phyloP scores from a whole-genome alignment of 2,329 filamentous ascomycete species.

The Ophiostoma pallidulum region DNA sequence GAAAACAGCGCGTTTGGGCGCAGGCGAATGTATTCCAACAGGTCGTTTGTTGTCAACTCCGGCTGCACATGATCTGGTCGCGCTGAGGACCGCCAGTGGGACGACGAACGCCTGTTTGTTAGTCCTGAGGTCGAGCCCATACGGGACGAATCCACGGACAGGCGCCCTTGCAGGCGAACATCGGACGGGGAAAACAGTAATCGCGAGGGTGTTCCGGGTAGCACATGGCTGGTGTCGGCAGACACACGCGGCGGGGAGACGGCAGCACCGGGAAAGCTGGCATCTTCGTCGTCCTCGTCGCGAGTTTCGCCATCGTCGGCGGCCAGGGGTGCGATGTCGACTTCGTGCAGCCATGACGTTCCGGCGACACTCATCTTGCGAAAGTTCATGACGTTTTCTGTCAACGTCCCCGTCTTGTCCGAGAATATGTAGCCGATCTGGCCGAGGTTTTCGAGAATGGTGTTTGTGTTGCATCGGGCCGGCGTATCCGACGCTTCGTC shows the following conservation, averaged over 20 bases:
- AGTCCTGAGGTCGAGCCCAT: conserved; percentile 7
- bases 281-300: conserved; percentile 12
- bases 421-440: conserved; percentile 88
- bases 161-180: neutral
- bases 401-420: conserved; percentile 90
- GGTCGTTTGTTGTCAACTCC: conserved; percentile 57
- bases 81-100: conserved; percentile 40
- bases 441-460: conserved; percentile 87
- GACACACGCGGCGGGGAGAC: neutral
- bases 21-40: conserved; percentile 66
- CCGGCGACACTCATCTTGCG: conserved; percentile 85
- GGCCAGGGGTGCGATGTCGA: conserved; percentile 46
- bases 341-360: conserved; percentile 78
- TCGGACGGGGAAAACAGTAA: no score
- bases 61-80: conserved; percentile 43
- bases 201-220: no score
- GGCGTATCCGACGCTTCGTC: conserved; percentile 76
- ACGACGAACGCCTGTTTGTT: conserved; percentile 34
- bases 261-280: neutral
- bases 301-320: conserved; percentile 7
- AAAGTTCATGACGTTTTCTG: conserved; percentile 93
- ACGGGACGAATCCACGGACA: neutral
- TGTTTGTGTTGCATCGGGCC: conserved; percentile 83
- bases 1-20: conserved; percentile 71
- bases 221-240: no score